Percentiles rank a stretch among this genome's conserved stretches.
phyloP scores from a whole-genome alignment of 2,329 filamentous ascomycete species.

The Colletotrichum sp. region DNA sequence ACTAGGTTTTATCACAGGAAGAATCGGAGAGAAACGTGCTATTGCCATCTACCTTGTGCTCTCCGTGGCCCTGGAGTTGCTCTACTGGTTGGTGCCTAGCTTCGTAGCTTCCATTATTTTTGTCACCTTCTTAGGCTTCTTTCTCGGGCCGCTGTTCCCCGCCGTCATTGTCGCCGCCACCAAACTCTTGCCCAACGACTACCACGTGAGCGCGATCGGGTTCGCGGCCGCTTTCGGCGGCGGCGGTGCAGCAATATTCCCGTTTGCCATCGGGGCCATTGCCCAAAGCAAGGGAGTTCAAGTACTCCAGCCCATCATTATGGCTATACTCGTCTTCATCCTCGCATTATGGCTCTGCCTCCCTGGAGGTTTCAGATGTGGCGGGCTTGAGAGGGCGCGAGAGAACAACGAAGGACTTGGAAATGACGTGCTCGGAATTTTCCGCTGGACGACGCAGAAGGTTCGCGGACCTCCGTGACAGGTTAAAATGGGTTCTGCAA shows the following conservation, averaged over 20 bases:
- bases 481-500: neutral
- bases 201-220: slow-evolving; percentile 82
- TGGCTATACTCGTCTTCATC: slow-evolving; percentile 48
- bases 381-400: slow-evolving; percentile 39
- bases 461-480: neutral
- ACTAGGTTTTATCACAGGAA: slow-evolving; percentile 77
- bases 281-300: slow-evolving; percentile 61
- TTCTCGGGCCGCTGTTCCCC: slow-evolving; percentile 80
- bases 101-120: slow-evolving; percentile 55
- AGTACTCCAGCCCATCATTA: slow-evolving; percentile 61
- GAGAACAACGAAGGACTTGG: slow-evolving; percentile 33
- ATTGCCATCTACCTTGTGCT: slow-evolving; percentile 61
- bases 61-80: slow-evolving; percentile 69
- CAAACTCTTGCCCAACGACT: slow-evolving; percentile 73
- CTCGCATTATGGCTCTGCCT: slow-evolving; percentile 50
- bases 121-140: slow-evolving; percentile 72
- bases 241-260: slow-evolving; percentile 70
- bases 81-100: slow-evolving; percentile 83
- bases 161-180: slow-evolving; percentile 75
- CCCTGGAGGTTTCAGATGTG: slow-evolving; percentile 37
- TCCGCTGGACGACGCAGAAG: neutral
- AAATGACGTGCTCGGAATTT: neutral
- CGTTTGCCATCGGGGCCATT: slow-evolving; percentile 73
- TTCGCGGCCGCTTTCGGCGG: slow-evolving; percentile 82
- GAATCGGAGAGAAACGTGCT: slow-evolving; percentile 39